A percentile compares a stretch with the other conserved stretches of the same genome.
Conservation (phyloP, 2,329 filamentous ascomycete genomes). For the Alternaria sp. region DNA sequence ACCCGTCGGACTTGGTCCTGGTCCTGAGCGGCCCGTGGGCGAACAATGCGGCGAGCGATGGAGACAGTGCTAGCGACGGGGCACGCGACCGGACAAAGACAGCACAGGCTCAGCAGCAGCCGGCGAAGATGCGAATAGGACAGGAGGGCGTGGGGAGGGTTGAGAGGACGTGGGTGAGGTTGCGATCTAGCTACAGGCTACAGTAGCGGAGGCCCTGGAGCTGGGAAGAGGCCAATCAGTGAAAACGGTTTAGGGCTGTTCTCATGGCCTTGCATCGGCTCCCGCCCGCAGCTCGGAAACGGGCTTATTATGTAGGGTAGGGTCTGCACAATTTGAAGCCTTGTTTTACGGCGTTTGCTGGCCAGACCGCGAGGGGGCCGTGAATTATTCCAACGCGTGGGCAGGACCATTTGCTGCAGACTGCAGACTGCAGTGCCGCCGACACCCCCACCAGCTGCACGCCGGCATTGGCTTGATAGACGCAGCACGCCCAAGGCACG, state of each 20-base stretch:
- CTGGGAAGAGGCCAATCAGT: conserved; percentile 27
- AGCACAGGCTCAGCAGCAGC: conserved; percentile 36
- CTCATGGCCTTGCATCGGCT: conserved; percentile 32
- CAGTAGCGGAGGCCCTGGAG: conserved; percentile 27
- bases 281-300: conserved; percentile 28
- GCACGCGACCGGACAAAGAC: conserved; percentile 30
- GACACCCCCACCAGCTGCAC: neutral
- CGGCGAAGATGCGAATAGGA: conserved; percentile 26
- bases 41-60: conserved; percentile 38
- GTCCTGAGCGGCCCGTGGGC: conserved; percentile 41
- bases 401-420: conserved; percentile 16
- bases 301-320: conserved; percentile 24
- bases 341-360: conserved; percentile 24
- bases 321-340: conserved; percentile 33
- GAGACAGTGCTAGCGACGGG: conserved; percentile 23
- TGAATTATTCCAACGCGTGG: conserved; percentile 27
- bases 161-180: conserved; percentile 29
- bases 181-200: conserved; percentile 28
- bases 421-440: conserved; percentile 18
- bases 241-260: conserved; percentile 30
- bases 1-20: conserved; percentile 46
- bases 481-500: conserved; percentile 1
- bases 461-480: conserved; percentile 8
- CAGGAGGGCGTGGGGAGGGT: conserved; percentile 25
- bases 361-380: conserved; percentile 26